Base-by-base conservation (phyloP, 371 early-diverging fungal genomes). In the Conidiobolus incongruus region DNA sequence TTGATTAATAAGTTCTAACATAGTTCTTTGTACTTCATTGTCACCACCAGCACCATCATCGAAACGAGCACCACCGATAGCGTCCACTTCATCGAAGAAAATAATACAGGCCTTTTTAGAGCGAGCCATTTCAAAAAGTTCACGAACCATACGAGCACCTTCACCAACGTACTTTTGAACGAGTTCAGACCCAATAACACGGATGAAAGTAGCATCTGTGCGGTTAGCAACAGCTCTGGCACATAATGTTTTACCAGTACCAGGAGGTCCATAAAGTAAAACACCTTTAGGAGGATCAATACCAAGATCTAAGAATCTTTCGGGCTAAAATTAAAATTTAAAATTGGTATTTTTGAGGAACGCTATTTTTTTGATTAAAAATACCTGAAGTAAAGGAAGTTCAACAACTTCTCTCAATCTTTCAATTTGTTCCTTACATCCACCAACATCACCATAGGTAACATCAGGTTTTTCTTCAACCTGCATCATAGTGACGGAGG, bases 21-120 rank as follows among this genome's bases (percentile, higher is more conserved):
- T 99, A 7, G 99, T 99, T 53, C 99, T 76, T 60, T 95, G 96
- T 12, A 99, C 99, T 62, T 99, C 99, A 54, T 98, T 98, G 61
- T 98, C 98, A 38, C 95, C 99, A 45, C 95, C 94, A 29, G 92
- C 81, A 40, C 90, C 86, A 53, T 99, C 98, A 60, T 94, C 97
- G 58, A 88, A 86, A 55, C 99, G 81, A 20, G 96, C 92, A 33
- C 88, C 96, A 59, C 99, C 99, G 60, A 99, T 96, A 22, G 99
- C 98, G 62, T 99, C 99, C 28, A 99, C 84, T 69, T 99, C 99
- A 61, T 99, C 99, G 73, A 99, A 98, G 61, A 99, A 99, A 45
- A 99, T 98, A 55, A 99, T 98, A 54, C 96, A 97, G 3, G 99
- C 97, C 52, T 83, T 98, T 70, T 95, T 96, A 45, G 81, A 71